A percentile compares a stretch with the other conserved stretches of the same genome.
phyloP scores from a whole-genome alignment of 148 eudicot genomes.

The Silene latifolia region DNA sequence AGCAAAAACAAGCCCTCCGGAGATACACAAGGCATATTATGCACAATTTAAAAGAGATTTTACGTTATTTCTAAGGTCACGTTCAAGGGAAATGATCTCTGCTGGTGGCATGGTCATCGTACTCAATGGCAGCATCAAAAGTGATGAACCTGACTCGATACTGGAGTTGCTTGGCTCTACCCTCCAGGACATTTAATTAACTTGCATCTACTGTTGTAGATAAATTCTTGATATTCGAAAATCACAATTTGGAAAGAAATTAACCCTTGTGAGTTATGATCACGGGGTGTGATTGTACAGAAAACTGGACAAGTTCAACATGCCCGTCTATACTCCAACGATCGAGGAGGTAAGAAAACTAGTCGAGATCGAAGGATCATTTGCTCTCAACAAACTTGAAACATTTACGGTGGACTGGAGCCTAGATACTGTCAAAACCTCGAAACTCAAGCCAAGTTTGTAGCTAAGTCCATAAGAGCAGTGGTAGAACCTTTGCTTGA shows the following conservation, averaged over 20 bases:
- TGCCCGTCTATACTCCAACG: slow-evolving; percentile 39
- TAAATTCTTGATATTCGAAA: too few relatives aligned
- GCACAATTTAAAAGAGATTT: slow-evolving; percentile 46
- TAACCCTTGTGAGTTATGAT: too few relatives aligned
- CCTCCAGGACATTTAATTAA: slow-evolving; percentile 27
- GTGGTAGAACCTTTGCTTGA: slow-evolving; percentile 31
- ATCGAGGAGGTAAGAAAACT: slow-evolving; percentile 35
- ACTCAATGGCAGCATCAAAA: slow-evolving; percentile 26
- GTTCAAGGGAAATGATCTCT: slow-evolving; percentile 40
- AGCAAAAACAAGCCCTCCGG: slow-evolving; percentile 30
- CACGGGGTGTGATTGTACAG: slow-evolving; percentile 31
- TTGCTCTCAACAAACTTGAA: slow-evolving; percentile 22
- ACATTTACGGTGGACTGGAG: slow-evolving; percentile 30
- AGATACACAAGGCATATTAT: slow-evolving; percentile 37
- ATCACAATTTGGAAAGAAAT: too few relatives aligned
- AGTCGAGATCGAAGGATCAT: slow-evolving; percentile 31
- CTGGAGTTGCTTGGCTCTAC: slow-evolving; percentile 29
- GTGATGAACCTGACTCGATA: slow-evolving; percentile 17
- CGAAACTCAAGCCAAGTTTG: slow-evolving; percentile 15
- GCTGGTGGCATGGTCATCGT: slow-evolving; percentile 50
- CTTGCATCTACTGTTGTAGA: too few relatives aligned
- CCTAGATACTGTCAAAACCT: slow-evolving; percentile 15
- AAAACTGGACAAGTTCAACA: slow-evolving; percentile 32
- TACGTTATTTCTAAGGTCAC: slow-evolving; percentile 36
- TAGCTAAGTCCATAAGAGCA: slow-evolving; percentile 22